phyloP scores from a whole-genome alignment of 2,329 filamentous ascomycete species.

The Aspergillus quadricinctus region DNA sequence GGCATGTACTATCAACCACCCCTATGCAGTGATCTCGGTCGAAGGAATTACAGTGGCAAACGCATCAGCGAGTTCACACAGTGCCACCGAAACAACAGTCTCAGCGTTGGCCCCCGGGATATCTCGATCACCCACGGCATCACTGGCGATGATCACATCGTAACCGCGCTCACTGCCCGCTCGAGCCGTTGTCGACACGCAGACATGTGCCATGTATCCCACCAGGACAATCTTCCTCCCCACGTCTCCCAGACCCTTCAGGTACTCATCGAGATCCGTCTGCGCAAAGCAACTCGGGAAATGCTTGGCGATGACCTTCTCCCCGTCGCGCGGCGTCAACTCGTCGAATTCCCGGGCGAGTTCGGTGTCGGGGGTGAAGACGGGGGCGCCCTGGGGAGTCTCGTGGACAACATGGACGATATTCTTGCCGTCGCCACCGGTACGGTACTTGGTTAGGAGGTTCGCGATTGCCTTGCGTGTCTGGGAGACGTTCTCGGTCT shows the following conservation, averaged over 20 bases:
- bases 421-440: conserved; percentile 40
- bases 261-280: conserved; percentile 54
- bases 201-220: conserved; percentile 52
- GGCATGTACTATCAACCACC: neutral
- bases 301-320: conserved; percentile 57
- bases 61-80: conserved; percentile 59
- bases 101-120: conserved; percentile 56
- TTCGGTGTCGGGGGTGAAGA: conserved; percentile 61
- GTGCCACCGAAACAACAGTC: conserved; percentile 48
- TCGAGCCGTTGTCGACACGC: conserved; percentile 60
- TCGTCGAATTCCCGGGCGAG: conserved; percentile 60
- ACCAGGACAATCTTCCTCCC: conserved; percentile 57
- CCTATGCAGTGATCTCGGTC: conserved; percentile 40
- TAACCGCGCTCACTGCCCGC: conserved; percentile 59
- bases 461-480: conserved; percentile 55
- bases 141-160: conserved; percentile 58
- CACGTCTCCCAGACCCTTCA: conserved; percentile 44
- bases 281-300: conserved; percentile 58
- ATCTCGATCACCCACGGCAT: conserved; percentile 62
- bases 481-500: conserved; percentile 49
- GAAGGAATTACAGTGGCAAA: conserved; percentile 57
- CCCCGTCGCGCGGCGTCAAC: conserved; percentile 49
- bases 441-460: conserved; percentile 59
- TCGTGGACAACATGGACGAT: conserved; percentile 61
- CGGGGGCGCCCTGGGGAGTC: conserved; percentile 56